Base-by-base conservation (phyloP, 1,284 basidiomycete genomes). In the Bjerkandera adusta region DNA sequence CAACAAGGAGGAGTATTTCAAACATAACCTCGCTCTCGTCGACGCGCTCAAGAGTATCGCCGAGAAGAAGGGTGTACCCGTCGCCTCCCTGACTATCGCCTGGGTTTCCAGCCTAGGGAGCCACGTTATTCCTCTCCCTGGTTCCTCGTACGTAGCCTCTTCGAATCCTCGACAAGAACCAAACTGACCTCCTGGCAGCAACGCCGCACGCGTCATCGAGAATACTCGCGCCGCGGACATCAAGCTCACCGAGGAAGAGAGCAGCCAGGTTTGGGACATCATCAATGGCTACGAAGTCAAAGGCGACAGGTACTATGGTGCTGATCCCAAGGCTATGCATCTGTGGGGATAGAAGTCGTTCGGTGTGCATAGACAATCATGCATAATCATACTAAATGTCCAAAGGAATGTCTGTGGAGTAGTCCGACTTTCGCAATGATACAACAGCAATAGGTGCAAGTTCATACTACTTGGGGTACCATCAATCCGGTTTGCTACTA, bases 31-130 rank as follows among this genome's bases (percentile, higher is more conserved):
- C 47, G 64, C 70, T 27, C 65, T 87, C 13, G 79, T 81, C 3
- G 69, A 80, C 13, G 59, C 58, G 12, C 57, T 81, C 33, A 57
- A 69, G 27, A 61, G 54, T 11, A 64, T 84, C 27, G 79, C 80
- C 0, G 57, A 63, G 37, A 69, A 68, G 59, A 79, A 77, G 61
- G 69, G 68, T 0, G 59, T 79, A 22, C 77, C 77, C 0, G 63
- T 77, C 0, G 74, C 76, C 0, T 83, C 86, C 60, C 66, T 88
- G 11, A 70, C 73, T 29, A 68, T 88, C 30, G 81, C 83, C 0
- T 88, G 82, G 81, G 70, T 85, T 7, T 58, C 67, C 21, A 60
- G 68, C 1, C 68, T 74, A 36, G 75, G 72, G 13, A 60, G 62
- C 16, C 73, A 76, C 40, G 67, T 76, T 34, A 68, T 82, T 41